Evolutionary conservation across 345 rosid genomes (phyloP), one percentile per base, ranked within the genome.

Genomic region (Eucalyptus camaldulensis): DNA sequence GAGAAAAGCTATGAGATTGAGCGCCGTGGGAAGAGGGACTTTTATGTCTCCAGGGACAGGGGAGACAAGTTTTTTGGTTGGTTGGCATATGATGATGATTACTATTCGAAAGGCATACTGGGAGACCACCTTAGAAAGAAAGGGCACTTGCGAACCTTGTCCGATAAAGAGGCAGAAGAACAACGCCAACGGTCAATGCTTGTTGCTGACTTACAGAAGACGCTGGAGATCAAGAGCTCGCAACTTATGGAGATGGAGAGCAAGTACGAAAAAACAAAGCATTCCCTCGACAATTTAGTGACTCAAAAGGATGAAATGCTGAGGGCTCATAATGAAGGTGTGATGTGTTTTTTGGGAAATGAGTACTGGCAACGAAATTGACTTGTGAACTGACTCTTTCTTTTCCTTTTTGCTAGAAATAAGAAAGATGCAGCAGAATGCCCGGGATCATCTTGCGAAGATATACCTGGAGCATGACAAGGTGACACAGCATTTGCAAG

Each of bases 61-160:
- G 95, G 94, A 87, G 90, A 91, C 65, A 91, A 87, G 81, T 69
- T 89, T 62, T 96, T 92, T 90, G 98, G 96, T 86, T 95, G 99
- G 99, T 89, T 95, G 87, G 97, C 97, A 15, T 87, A 95, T 29
- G 96, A 92, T 45, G 94, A 91, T 49, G 98, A 95, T 87, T 97
- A 90, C 86, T 11, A 91, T 56, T 65, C 90, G 14, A 86, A n/a
- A 33, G 87, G 90, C 31, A 25, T 93, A 8, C 49, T 95, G 72
- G 95, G 96, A 87, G 90, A 93, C 49, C 87, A 91, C 87, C 94
- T 96, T 31, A 91, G 89, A 25, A 94, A 60, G 87, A 92, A 92
- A 51, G 95, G 98, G 65, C 95, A 96, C 88, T 83, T 96, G 90
- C 95, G 95, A 87, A 92, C 95, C 86, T 88, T 96, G 50, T 90